Conservation (phyloP, 2,329 filamentous ascomycete species). For the Acephala macrosclerotiorum region DNA sequence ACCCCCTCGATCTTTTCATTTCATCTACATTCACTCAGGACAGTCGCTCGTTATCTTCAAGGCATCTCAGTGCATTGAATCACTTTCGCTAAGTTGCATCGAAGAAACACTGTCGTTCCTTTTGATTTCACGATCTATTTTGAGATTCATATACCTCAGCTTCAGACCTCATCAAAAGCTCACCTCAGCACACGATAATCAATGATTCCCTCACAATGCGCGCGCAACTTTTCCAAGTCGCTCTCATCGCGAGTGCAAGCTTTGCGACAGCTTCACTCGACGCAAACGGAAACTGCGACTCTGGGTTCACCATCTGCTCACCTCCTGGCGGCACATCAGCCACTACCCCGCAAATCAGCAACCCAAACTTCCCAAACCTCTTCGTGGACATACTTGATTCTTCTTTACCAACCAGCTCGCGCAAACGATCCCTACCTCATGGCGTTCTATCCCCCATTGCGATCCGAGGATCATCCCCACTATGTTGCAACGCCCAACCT, state of each 20-base stretch:
- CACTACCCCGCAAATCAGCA: constrained; percentile 41
- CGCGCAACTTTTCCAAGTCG: not conserved
- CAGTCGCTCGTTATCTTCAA: not conserved
- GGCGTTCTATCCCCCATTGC: not conserved
- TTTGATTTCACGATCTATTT: not conserved
- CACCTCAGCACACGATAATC: not conserved
- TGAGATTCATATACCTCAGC: not conserved
- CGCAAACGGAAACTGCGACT: constrained; percentile 1
- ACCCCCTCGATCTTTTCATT: not conserved
- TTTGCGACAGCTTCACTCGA: constrained; percentile 7
- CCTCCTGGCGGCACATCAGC: constrained; percentile 41
- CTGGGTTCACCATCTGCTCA: constrained; percentile 43
- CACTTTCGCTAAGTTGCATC: constrained; percentile 5
- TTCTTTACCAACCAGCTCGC: constrained; percentile 34
- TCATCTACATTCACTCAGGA: not conserved
- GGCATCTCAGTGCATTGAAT: constrained; percentile 2
- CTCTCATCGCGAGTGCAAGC: not conserved
- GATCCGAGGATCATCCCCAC: constrained; percentile 26
- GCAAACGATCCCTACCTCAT: constrained; percentile 23
- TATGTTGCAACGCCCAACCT: constrained; percentile 39
- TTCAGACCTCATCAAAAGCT: not conserved
- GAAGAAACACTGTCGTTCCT: not conserved
- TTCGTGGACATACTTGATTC: constrained; percentile 44
- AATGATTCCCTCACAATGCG: constrained; percentile 2
- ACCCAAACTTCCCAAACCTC: constrained; percentile 40